Percentiles rank a stretch among this genome's conserved stretches.
Evolutionary conservation across 371 early-diverging fungal genomes (phyloP).

Genomic region (Mucor irregularis): DNA sequence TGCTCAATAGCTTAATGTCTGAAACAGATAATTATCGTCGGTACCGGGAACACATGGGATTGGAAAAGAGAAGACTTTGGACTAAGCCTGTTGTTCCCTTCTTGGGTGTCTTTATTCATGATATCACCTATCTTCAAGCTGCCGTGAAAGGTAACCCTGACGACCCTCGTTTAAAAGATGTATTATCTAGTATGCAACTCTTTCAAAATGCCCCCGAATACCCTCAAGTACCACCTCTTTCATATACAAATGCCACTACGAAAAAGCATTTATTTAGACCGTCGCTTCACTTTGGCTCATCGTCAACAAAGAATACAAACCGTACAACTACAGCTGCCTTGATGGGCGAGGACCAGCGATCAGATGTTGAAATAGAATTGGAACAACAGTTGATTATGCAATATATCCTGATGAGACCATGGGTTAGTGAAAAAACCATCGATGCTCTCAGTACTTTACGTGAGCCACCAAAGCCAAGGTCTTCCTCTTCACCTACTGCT

Average conservation of each 20-base stretch:
- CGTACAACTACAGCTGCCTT: constrained; percentile 10
- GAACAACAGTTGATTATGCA: constrained; percentile 57
- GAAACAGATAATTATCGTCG: constrained; percentile 66
- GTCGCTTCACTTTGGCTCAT: constrained; percentile 41
- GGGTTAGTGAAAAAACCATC: constrained; percentile 63
- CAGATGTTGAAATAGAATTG: constrained; percentile 22
- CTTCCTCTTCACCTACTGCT: constrained; percentile 13
- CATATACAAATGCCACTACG: constrained; percentile 41
- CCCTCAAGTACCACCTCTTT: constrained; percentile 47
- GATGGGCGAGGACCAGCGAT: constrained; percentile 17
- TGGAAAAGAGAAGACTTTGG: constrained; percentile 13
- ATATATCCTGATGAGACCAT: constrained; percentile 51
- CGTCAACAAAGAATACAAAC: constrained; percentile 13
- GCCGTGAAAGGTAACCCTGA: constrained; percentile 53
- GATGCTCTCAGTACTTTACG: constrained; percentile 65
- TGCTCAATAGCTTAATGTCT: constrained; percentile 56
- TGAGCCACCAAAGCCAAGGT: constrained; percentile 57
- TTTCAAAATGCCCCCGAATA: constrained; percentile 60
- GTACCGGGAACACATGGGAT: constrained; percentile 57
- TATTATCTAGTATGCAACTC: constrained; percentile 40
- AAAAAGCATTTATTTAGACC: constrained; percentile 49
- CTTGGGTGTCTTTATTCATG: constrained; percentile 75
- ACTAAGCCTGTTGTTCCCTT: constrained; percentile 67
- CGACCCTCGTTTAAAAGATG: constrained; percentile 45
- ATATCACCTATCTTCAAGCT: constrained; percentile 69